Evolutionary conservation across 441 rosid species (phyloP), one percentile per base, ranked within the genome.

Genomic region (Metrosideros polymorpha): DNA sequence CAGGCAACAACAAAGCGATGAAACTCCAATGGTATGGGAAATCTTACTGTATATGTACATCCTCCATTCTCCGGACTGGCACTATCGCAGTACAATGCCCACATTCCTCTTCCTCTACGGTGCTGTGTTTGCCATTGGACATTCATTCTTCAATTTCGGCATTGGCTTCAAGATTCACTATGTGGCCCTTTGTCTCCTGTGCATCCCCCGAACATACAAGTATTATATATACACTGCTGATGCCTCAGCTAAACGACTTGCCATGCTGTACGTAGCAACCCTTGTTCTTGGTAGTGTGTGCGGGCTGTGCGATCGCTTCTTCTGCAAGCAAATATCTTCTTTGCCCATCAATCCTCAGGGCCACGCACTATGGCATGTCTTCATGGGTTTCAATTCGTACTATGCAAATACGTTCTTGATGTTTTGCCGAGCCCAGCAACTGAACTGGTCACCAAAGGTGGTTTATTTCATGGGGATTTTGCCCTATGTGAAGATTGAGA

Each of bases 31-130:
- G 88, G 88, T 86, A 57, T 86, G 99, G 99, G 99, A 95, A 90
- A 93, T 97, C 92, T 98, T 97, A 83, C 94, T 97, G 56, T 97
- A 97, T 88, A 91, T 97, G 88, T 97, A 94, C 91, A 95, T 96
- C 88, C 95, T 97, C 47, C 94, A 95, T 92, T 97, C 99, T 29
- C 99, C 99, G 49, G 98, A 97, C 91, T 97, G 99, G 99, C 99
- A 97, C 90, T 97, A 97, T 88, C 88, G 93, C 61, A 94, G 98
- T 83, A 95, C 98, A 0, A 97, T 97, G 99, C 99, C 99, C 52
- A 86, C 88, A 19, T 59, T 86, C 88, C 88, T 86, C 82, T 82
- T 86, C 83, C 85, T 83, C 18, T 97, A 97, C 9, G 99, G 99
- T 63, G 96, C 93, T 87, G 92, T 88, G 83, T 95, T 97, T 89